Evolutionary conservation across 257 asterid genomes (phyloP).

Genomic region (Phtheirospermum japonicum): DNA sequence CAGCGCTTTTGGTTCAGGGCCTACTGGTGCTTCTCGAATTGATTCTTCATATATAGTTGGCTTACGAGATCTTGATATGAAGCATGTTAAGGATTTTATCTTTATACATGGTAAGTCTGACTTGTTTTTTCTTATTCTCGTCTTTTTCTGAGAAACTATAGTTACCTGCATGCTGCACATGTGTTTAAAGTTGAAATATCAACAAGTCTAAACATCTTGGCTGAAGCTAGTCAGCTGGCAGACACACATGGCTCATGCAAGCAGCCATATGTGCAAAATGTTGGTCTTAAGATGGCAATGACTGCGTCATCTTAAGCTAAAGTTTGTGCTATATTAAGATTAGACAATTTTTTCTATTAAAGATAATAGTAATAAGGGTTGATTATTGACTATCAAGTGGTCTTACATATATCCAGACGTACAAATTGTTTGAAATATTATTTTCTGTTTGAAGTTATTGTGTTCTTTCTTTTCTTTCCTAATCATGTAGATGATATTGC

Average conservation of each 20-base stretch:
- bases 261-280: background rate
- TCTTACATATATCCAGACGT: background rate
- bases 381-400: background rate
- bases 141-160: background rate
- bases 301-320: background rate
- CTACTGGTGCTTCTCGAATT: constrained; percentile 69
- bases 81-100: constrained; percentile 83
- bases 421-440: background rate
- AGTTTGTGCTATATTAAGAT: background rate
- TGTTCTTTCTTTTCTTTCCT: background rate
- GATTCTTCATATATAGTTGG: constrained; percentile 81
- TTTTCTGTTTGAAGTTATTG: background rate
- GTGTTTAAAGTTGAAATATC: too few relatives aligned
- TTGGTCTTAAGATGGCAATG: background rate
- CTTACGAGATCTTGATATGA: constrained; percentile 87
- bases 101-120: constrained; percentile 78
- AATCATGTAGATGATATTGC: constrained; percentile 9
- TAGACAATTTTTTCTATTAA: background rate
- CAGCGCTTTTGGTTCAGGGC: constrained; percentile 52
- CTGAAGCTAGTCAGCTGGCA: too few relatives aligned
- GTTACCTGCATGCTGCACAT: background rate
- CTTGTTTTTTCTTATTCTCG: constrained; percentile 24
- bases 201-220: too few relatives aligned
- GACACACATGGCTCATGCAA: too few relatives aligned
- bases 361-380: background rate